phyloP scores from a whole-genome alignment of 2,329 filamentous ascomycete genomes.

The Beauveria brongniartii region DNA sequence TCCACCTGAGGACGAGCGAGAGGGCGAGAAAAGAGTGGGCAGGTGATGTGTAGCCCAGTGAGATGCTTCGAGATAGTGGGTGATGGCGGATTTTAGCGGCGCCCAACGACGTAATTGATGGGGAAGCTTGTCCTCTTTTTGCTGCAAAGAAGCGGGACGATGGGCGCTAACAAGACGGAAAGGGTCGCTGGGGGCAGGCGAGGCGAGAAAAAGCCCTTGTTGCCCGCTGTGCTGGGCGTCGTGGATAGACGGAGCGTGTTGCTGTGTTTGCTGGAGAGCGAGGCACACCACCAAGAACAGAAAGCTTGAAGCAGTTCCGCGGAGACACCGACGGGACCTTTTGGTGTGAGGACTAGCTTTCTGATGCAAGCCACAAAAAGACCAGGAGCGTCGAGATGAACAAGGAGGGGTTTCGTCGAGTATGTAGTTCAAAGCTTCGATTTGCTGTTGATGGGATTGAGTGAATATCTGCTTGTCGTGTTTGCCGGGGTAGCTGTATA shows the following conservation, averaged over 20 bases:
- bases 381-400: neutral
- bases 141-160: constrained; percentile 5
- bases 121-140: constrained; percentile 2
- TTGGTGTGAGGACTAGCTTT: neutral
- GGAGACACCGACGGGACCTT: neutral
- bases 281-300: constrained; percentile 3
- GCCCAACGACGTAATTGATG: constrained; percentile 11
- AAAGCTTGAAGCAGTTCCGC: neutral
- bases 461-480: neutral
- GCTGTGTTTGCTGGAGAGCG: neutral
- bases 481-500: neutral
- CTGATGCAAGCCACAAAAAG: constrained; percentile 7
- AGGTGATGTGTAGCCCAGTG: neutral
- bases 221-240: neutral
- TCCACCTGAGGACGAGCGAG: neutral
- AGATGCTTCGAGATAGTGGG: constrained; percentile 10
- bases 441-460: neutral
- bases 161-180: constrained; percentile 2
- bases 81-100: constrained; percentile 9
- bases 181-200: constrained; percentile 1
- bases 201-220: neutral
- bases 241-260: neutral
- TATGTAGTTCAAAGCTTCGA: neutral
- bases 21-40: constrained; percentile 3
- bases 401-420: neutral